These are phyloP conservation scores for Myxozyma vanderwaltii DNA, from an alignment of 805 yeast species.

Conservation along the genomic window DNA sequence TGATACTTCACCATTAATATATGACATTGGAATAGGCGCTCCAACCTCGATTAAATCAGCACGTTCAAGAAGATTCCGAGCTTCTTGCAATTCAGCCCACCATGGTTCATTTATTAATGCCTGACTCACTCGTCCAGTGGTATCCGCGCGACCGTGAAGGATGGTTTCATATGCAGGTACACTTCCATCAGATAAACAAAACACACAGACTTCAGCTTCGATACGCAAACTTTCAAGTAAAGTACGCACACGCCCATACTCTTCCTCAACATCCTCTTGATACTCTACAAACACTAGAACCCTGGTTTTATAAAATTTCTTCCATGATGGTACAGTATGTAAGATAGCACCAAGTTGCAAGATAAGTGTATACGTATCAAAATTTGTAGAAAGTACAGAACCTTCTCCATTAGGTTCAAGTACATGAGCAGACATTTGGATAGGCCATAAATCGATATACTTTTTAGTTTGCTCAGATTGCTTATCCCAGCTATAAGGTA, in stretches of 20 bases:
- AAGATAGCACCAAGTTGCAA: constrained; percentile 91
- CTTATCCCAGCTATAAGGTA: constrained; percentile 52
- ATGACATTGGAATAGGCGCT: constrained; percentile 29
- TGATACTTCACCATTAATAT: constrained; percentile 28
- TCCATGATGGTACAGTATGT: constrained; percentile 93
- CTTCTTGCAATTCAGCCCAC: constrained; percentile 74
- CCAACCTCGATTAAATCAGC: constrained; percentile 30
- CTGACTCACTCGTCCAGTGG: constrained; percentile 52
- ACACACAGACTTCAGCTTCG: constrained; percentile 74
- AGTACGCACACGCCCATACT: constrained; percentile 59
- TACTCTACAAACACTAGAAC: constrained; percentile 90
- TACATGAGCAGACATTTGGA: constrained; percentile 90
- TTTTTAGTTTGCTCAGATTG: constrained; percentile 41
- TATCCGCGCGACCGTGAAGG: constrained; percentile 62
- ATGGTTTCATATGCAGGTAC: constrained; percentile 71
- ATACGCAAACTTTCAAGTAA: constrained; percentile 79
- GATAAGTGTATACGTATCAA: constrained; percentile 93
- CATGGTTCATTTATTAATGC: constrained; percentile 68
- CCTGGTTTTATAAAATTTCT: constrained; percentile 68
- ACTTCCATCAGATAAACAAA: constrained; percentile 61
- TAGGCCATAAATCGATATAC: constrained; percentile 89
- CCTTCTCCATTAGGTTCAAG: constrained; percentile 63
- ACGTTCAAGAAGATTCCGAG: constrained; percentile 48
- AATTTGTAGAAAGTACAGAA: constrained; percentile 78
- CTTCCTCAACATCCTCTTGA: constrained; percentile 68